Base-by-base conservation (phyloP, 208 protist genomes). In the Dictyostelium gargantuum region DNA sequence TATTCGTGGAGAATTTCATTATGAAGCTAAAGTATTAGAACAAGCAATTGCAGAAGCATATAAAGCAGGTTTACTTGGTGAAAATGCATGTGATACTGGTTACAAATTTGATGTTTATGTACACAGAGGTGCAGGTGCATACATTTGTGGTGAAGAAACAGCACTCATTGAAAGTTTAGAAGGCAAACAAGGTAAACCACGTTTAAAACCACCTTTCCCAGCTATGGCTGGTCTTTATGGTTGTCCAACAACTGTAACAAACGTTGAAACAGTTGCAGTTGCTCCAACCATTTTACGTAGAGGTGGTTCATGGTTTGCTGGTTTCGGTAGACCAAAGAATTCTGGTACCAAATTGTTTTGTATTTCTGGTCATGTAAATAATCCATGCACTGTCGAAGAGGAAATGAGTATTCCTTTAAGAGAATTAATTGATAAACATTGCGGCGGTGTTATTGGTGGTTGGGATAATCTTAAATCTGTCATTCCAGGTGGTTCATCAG, bases 141-240 rank as follows among this genome's bases (percentile, higher is more conserved):
- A 99, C 96, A 99, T 99, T 94, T 99, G 99, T 92, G 99, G 99
- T 38, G 99, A 99, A 94, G 99, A 99, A 94, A 99, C 99, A 54
- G 98, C 97, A 13, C 98, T 99, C 95, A 98, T 99, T 75, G 98
- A 99, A 82, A 98, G 96, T 68, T 84, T 99, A 40, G 99, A 99
- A 93, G 99, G 99, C 48, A 98, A 98, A 54, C 97, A 96, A 70
- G 98, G 99, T 63, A 99, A 99, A 94, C 99, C 99, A 63, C 96
- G 99, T 74, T 96, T 99, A 91, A 99, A 99, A 97, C 99, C 99
- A 56, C 99, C 99, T 21, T 99, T 99, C 96, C 99, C 99, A 6
- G 99, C 99, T 19, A 99, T 99, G 91, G 97, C 99, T 52, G 99
- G 99, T 82, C 96, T 99, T 29, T 99, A 99, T 94, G 98, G 98